Percentiles rank a stretch among this genome's conserved stretches.
These are phyloP conservation scores for Claviceps digitariae DNA, from an alignment of 2,329 filamentous ascomycete species.

Conservation along the genomic window DNA sequence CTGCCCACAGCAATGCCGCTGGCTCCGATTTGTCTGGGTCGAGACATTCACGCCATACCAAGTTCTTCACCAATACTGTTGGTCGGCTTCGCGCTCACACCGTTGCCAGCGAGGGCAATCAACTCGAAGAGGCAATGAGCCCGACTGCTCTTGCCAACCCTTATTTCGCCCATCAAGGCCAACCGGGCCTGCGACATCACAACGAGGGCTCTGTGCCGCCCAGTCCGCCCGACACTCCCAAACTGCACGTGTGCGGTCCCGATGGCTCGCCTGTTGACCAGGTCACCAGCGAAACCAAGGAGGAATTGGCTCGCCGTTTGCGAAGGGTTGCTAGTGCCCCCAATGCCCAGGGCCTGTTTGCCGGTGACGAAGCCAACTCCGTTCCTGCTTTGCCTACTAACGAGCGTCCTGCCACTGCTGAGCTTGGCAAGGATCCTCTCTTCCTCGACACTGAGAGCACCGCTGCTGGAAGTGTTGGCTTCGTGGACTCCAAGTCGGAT, in stretches of 20 bases:
- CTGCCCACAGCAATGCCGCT: conserved; percentile 8
- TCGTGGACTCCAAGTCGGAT: conserved; percentile 14
- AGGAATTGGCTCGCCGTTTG: conserved; percentile 85
- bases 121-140: conserved; percentile 75
- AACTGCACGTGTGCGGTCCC: conserved; percentile 57
- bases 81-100: conserved; percentile 81
- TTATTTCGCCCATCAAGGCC: conserved; percentile 94
- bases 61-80: conserved; percentile 77
- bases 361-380: conserved; percentile 22
- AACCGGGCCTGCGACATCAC: conserved; percentile 83
- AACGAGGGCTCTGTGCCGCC: conserved; percentile 88
- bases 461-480: conserved; percentile 20
- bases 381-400: conserved; percentile 29
- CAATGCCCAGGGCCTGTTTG: conserved; percentile 88
- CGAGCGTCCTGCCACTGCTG: conserved; percentile 69
- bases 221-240: conserved; percentile 81
- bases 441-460: conserved; percentile 33
- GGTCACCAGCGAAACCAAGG: conserved; percentile 68
- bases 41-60: conserved; percentile 68
- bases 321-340: conserved; percentile 91
- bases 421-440: conserved; percentile 72
- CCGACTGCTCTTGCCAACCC: conserved; percentile 92
- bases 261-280: conserved; percentile 51
- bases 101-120: conserved; percentile 83
- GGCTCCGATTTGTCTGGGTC: conserved; percentile 8